Conservation (phyloP, 2,329 filamentous ascomycete genomes). For the Fusarium sp. region DNA sequence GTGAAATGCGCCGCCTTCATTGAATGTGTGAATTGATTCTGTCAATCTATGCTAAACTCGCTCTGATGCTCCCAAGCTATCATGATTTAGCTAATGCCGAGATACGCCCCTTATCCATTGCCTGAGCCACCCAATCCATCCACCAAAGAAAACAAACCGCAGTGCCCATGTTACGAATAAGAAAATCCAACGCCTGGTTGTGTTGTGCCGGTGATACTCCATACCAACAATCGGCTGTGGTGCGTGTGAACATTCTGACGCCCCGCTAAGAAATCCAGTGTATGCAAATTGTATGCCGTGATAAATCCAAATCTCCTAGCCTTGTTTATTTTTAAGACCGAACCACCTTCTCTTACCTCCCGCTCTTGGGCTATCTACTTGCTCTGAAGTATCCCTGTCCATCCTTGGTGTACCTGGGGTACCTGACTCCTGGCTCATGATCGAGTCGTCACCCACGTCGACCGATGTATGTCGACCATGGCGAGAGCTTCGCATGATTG, state of each 20-base stretch:
- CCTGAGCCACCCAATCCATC: conserved; percentile 10
- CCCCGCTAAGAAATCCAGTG: conserved; percentile 6
- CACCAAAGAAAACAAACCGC: conserved; percentile 15
- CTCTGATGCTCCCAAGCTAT: conserved; percentile 1
- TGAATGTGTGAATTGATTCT: conserved; percentile 26
- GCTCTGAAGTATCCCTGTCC: conserved; percentile 28
- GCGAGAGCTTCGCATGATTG: conserved; percentile 60
- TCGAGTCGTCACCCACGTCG: conserved; percentile 24
- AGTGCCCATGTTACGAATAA: conserved; percentile 24
- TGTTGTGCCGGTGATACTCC: conserved; percentile 8
- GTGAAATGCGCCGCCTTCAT: background rate
- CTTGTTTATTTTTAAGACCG: conserved; percentile 42
- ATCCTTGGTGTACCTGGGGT: conserved; percentile 33
- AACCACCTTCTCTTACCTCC: conserved; percentile 52
- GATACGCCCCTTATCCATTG: conserved; percentile 11
- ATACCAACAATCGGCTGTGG: background rate
- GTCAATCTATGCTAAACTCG: conserved; percentile 39
- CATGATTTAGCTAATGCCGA: conserved; percentile 12
- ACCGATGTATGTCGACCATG: conserved; percentile 44
- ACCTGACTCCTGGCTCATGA: conserved; percentile 23
- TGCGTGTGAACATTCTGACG: conserved; percentile 14
- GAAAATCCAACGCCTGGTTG: conserved; percentile 32
- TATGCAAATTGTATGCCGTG: conserved; percentile 17
- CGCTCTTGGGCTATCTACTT: conserved; percentile 30
- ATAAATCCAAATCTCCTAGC: conserved; percentile 37